Conservation (phyloP, 345 rosid species). For the Citrus sp. region DNA sequence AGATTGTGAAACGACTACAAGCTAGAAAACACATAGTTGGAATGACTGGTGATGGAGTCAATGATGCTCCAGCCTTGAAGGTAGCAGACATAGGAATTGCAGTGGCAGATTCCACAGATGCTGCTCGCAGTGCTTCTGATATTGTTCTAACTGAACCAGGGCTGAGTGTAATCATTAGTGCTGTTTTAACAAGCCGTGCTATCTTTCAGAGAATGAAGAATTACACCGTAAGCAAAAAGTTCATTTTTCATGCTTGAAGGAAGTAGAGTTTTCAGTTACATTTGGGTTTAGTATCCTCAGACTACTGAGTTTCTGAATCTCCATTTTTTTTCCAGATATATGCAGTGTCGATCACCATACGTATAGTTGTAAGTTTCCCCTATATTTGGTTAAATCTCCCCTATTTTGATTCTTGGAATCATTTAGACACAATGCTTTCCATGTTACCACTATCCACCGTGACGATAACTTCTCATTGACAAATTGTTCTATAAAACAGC, state of each 20-base stretch:
- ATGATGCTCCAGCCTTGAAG: slow-evolving; percentile 89
- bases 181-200: slow-evolving; percentile 90
- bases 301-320: background rate
- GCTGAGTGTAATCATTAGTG: slow-evolving; percentile 84
- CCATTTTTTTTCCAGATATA: slow-evolving; percentile 44
- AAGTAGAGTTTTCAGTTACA: background rate
- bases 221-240: slow-evolving; percentile 51
- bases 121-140: slow-evolving; percentile 88
- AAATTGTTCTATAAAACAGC: slow-evolving; percentile 28
- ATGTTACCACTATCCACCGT: background rate
- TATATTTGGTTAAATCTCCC: background rate
- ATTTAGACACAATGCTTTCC: background rate
- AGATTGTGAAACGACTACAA: slow-evolving; percentile 79
- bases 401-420: background rate
- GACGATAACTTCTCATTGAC: background rate
- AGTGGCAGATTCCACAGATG: slow-evolving; percentile 92
- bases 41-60: slow-evolving; percentile 97
- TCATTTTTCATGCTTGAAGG: background rate
- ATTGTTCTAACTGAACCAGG: slow-evolving; percentile 95
- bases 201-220: slow-evolving; percentile 95
- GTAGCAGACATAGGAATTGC: slow-evolving; percentile 91
- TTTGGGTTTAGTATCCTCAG: background rate
- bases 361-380: slow-evolving; percentile 60
- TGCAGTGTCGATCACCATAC: slow-evolving; percentile 85
- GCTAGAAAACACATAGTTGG: slow-evolving; percentile 80